phyloP scores from a whole-genome alignment of 306 rosid species.

The Quercus bicolor region DNA sequence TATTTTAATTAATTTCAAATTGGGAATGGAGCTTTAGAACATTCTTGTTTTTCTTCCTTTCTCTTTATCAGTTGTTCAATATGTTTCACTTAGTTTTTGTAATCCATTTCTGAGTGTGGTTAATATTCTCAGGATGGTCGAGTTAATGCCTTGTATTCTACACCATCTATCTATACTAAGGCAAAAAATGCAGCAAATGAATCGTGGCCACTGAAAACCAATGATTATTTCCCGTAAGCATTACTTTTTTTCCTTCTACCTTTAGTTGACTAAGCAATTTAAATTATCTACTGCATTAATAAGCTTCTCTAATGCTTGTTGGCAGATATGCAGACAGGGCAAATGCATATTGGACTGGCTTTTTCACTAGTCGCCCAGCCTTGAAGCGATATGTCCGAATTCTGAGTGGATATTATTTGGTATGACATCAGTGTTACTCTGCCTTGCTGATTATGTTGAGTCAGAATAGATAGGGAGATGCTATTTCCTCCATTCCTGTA shows the following conservation, averaged over 20 bases:
- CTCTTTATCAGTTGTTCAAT: neutral
- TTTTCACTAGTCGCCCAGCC: conserved; percentile 69
- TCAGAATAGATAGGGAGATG: neutral
- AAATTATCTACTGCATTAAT: neutral
- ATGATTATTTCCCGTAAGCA: conserved; percentile 89
- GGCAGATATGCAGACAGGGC: conserved; percentile 70
- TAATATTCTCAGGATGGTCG: conserved; percentile 69
- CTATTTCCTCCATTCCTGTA: neutral
- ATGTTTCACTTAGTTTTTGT: conserved; percentile 9
- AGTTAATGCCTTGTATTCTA: conserved; percentile 85
- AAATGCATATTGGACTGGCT: conserved; percentile 89
- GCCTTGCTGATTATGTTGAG: neutral
- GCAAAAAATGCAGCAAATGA: conserved; percentile 77
- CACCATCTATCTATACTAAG: conserved; percentile 78
- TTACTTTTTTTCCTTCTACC: neutral
- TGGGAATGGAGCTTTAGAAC: neutral
- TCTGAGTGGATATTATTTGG: conserved; percentile 85
- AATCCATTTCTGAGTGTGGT: conserved; percentile 10
- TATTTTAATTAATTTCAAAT: neutral
- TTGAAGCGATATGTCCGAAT: conserved; percentile 70
- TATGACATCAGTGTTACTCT: conserved; percentile 24
- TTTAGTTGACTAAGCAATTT: neutral
- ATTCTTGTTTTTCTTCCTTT: neutral
- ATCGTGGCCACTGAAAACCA: conserved; percentile 83
- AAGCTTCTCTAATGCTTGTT: conserved; percentile 16